These are phyloP conservation scores for Takakia lepidozioides DNA, from an alignment of 225 moss, liverwort and hornwort genomes.

Conservation along the genomic window DNA sequence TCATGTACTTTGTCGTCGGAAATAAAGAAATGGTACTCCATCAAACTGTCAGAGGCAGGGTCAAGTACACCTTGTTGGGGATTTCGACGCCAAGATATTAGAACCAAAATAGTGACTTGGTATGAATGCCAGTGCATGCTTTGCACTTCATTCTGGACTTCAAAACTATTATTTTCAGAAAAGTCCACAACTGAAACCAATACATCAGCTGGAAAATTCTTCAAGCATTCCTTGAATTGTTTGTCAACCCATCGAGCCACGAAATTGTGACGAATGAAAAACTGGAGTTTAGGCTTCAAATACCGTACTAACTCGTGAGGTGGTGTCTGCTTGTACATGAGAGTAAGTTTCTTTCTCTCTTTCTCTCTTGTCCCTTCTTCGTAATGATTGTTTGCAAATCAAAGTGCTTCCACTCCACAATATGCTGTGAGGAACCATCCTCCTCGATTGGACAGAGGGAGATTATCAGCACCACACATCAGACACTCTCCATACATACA, in stretches of 20 bases:
- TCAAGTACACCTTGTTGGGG: too few relatives aligned
- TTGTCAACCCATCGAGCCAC: not conserved
- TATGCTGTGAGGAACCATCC: not conserved
- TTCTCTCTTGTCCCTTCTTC: not conserved
- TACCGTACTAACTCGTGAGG: not conserved
- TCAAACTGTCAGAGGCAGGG: not conserved
- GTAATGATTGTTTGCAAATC: not conserved
- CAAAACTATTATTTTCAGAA: not conserved
- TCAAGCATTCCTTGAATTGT: not conserved
- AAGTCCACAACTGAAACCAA: not conserved
- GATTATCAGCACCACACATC: not conserved
- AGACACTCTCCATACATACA: not conserved
- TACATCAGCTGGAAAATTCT: not conserved
- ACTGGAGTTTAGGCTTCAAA: constrained; percentile 1
- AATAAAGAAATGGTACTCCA: constrained; percentile 1
- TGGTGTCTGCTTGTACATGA: not conserved
- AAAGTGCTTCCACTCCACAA: constrained; percentile 1
- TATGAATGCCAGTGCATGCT: not conserved
- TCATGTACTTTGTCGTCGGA: not conserved
- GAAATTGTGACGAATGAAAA: not conserved
- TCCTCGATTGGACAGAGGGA: not conserved
- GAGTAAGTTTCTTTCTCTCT: not conserved
- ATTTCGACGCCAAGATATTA: not conserved
- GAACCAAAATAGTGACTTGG: not conserved
- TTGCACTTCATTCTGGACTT: constrained; percentile 3